Conservation (phyloP, 306 rosid species). For the Spatholobus suberectus region DNA sequence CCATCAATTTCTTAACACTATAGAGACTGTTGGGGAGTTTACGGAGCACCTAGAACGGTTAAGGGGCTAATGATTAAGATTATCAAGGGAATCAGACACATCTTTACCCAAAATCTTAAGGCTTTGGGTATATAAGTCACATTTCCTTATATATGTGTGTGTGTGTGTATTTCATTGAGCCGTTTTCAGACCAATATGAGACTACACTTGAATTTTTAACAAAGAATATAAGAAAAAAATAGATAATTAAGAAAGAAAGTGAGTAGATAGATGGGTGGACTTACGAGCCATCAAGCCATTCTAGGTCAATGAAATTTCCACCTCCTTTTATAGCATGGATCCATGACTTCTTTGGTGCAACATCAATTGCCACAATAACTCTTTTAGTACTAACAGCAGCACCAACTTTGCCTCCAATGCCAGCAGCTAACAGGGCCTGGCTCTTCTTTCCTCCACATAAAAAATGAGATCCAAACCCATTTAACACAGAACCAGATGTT, state of each 20-base stretch:
- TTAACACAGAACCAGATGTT: constrained; percentile 83
- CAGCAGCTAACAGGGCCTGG: constrained; percentile 58
- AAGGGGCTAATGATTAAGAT: neutral
- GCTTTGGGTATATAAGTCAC: neutral
- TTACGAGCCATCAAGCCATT: constrained; percentile 99
- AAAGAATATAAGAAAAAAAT: neutral
- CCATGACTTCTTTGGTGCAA: constrained; percentile 77
- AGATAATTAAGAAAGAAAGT: neutral
- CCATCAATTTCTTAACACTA: neutral
- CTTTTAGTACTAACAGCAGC: constrained; percentile 55
- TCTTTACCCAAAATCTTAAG: neutral
- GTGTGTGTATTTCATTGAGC: neutral
- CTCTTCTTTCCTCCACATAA: constrained; percentile 77
- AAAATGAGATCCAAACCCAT: constrained; percentile 81
- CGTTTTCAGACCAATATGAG: neutral
- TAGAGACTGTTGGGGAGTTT: neutral
- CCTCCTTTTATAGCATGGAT: constrained; percentile 75
- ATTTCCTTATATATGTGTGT: neutral
- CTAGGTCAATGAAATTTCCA: constrained; percentile 81
- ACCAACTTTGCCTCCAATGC: constrained; percentile 49
- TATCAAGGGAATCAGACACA: neutral
- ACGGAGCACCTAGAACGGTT: neutral
- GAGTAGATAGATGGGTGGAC: constrained; percentile 38
- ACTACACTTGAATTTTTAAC: neutral
- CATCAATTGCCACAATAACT: constrained; percentile 64